Base-by-base conservation (phyloP, 2,329 filamentous ascomycete species). In the Curvularia eragrostidis region DNA sequence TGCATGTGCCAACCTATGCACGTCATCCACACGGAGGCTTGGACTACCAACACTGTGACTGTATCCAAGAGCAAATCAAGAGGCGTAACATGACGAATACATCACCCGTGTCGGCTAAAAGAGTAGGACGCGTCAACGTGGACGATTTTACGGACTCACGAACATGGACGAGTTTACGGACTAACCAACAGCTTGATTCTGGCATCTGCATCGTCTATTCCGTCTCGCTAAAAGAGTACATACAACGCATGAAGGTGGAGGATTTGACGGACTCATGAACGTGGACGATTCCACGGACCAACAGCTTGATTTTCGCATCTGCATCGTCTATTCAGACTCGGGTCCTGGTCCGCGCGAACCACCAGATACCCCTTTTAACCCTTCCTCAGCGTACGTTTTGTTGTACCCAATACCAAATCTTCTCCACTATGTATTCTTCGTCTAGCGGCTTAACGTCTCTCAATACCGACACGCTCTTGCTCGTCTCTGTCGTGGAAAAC, bases 371-470 rank as follows among this genome's bases (percentile, higher is more conserved):
- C 41, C 15, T 23, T 13, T 5, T 12, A 26, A 43, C 23, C 23
- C 41, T 34, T 13, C n/a, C 12, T 21, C 41, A 69, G 30, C 44
- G 34, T 23, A 71, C 62, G 28, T 66, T 68, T 21, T 58, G 58
- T 51, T 64, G 57, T 3, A 69, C 48, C 78, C 78, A 80, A 19
- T 52, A 56, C 81, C 80, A 82, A n/a, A 81, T 73, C 64, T 75
- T 78, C 34, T 65, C 63, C n/a, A n/a, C n/a, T 6, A 81, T 74
- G 57, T 82, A 77, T 42, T 63, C 76, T 68, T 81, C 77, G 67
- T 80, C 72, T 26, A 83, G 67, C 5, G 78, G 77, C 62, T 68
- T 51, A 3, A 83, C 61, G 6, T 71, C 61, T 49, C 65, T 66
- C 58, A 83, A 67, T 3, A 66, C 67, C 24, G 71, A 70, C 23